Base-by-base conservation (phyloP, 2,329 filamentous ascomycete species). In the Ophiostoma quercus region DNA sequence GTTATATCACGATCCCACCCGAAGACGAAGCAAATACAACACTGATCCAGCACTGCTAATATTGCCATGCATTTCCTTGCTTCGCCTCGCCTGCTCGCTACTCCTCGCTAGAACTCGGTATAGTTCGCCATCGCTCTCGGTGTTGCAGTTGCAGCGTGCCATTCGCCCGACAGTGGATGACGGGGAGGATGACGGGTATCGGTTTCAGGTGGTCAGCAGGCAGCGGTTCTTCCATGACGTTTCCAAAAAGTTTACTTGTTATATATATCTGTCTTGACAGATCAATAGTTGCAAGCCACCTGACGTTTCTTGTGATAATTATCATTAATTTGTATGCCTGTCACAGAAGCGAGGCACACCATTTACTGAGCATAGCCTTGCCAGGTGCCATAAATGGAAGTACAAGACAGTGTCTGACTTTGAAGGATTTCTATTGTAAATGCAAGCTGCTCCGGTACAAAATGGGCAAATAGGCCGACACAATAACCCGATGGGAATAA, bases 401-500 rank as follows among this genome's bases (percentile, higher is more conserved):
- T 57, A 57, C 51, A n/a, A 41, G 39, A n/a, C 16, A 57, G 51
- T 57, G 19, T 57, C 51, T 57, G 22, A 14, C 51, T 57, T 57
- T 16, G 16, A 19, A 47, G 19, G 43, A 47, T 47, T n/a, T 19
- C 43, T 19, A 16, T n/a, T n/a, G 19, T 14, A 41, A 41, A 41
- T 34, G 34, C 8, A 34, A 8, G 34, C 34, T 34, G 34, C 34
- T 8, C 34, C 34, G 34, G 12, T 41, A 2, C 43, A 19, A 19
- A 47, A 47, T 47, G 7, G 43, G 43, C 43, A 47, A 47, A 47
- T 47, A 47, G 43, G 3, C 43, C 43, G 43, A 47, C 43, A 47
- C 43, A 47, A 47, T 47, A 47, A 16, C 43, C 41, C 43, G 16
- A 47, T 19, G 9, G 19, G 16, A 16, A 47, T n/a, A 43, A 47